Percentiles rank a stretch among this genome's conserved stretches.
Conservation (phyloP, 1,284 basidiomycete genomes). For the Salmacisia buchloeana region DNA sequence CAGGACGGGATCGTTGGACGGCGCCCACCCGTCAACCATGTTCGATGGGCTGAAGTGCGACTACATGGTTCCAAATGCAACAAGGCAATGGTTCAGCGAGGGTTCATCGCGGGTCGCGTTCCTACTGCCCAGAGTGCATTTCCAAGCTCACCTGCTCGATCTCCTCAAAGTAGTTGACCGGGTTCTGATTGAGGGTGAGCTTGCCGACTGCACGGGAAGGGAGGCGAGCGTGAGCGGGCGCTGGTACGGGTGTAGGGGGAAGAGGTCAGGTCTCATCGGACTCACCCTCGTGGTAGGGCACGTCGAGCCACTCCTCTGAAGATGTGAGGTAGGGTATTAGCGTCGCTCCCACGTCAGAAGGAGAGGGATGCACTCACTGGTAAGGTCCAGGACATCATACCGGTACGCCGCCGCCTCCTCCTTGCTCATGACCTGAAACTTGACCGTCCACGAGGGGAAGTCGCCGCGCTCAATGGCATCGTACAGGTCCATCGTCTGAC, state of each 20-base stretch:
- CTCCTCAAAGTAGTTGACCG: constrained; percentile 43
- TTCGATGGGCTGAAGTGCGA: constrained; percentile 29
- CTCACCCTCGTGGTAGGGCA: too few species aligned
- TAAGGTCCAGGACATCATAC: constrained; percentile 36
- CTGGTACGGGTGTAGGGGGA: background rate
- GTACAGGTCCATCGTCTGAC: constrained; percentile 37
- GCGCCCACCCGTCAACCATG: constrained; percentile 35
- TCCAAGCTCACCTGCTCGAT: constrained; percentile 25
- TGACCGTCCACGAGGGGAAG: constrained; percentile 44
- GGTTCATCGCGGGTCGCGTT: background rate
- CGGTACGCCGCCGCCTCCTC: constrained; percentile 20
- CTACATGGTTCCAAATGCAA: background rate
- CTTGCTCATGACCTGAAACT: constrained; percentile 34
- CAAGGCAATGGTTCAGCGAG: background rate
- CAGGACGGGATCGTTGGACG: constrained; percentile 40
- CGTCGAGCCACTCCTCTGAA: too few species aligned
- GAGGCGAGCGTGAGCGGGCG: constrained; percentile 19
- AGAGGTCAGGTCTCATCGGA: background rate
- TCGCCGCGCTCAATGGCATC: constrained; percentile 39
- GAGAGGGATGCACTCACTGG: constrained; percentile 4
- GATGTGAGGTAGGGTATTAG: too few species aligned
- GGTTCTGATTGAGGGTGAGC: constrained; percentile 36
- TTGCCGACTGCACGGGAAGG: constrained; percentile 34
- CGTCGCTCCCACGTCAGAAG: too few species aligned
- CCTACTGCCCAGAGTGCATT: background rate